phyloP scores from a whole-genome alignment of 768 basidiomycete species.

The Suillus alpinus region DNA sequence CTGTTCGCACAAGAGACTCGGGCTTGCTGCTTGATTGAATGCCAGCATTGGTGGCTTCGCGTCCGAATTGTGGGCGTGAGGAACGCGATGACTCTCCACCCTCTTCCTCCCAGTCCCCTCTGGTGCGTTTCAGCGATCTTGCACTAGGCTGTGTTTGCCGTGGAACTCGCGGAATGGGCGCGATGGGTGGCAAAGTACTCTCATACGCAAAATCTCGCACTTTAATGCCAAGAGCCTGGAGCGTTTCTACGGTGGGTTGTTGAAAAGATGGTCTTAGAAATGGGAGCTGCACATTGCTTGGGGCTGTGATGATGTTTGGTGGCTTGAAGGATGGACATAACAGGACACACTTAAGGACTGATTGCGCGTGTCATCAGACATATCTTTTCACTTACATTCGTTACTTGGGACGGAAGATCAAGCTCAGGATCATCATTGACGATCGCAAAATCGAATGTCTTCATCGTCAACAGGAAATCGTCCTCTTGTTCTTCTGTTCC shows the following conservation, averaged over 20 bases:
- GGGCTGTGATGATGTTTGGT: conserved; percentile 11
- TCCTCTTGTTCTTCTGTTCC: conserved; percentile 4
- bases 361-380: conserved; percentile 25
- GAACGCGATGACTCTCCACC: conserved; percentile 13
- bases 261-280: conserved; percentile 12
- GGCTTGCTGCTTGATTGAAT: conserved; percentile 18
- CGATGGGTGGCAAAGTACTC: conserved; percentile 60
- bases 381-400: conserved; percentile 37
- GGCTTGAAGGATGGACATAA: conserved; percentile 23
- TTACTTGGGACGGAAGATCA: conserved; percentile 23
- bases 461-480: not conserved
- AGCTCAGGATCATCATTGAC: conserved; percentile 14
- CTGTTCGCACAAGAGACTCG: conserved; percentile 27
- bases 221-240: conserved; percentile 37
- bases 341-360: conserved; percentile 31
- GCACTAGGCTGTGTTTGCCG: conserved; percentile 48
- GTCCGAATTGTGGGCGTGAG: conserved; percentile 20
- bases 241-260: conserved; percentile 35
- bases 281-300: conserved; percentile 12
- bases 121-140: conserved; percentile 36
- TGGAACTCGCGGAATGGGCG: conserved; percentile 44
- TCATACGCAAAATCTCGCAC: conserved; percentile 68
- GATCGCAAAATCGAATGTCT: not conserved
- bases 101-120: conserved; percentile 32
- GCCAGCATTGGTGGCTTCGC: not conserved